A percentile compares a stretch with the other conserved stretches of the same genome.
Evolutionary conservation across 2,329 filamentous ascomycete genomes (phyloP).

Genomic region (Trichoderma koningiopsis): DNA sequence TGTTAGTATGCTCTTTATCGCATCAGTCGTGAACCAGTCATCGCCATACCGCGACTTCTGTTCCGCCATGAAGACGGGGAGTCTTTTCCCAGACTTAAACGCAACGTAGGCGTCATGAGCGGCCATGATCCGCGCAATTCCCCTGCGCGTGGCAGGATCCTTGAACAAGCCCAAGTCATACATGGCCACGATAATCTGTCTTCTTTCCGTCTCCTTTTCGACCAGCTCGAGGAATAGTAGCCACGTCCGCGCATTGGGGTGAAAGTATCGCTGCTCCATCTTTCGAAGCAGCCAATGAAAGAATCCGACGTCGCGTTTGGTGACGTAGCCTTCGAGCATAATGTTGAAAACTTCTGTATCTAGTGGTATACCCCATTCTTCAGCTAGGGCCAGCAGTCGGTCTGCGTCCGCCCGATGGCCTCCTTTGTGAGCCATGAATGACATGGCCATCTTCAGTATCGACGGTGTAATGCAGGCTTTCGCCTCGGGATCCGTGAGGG

Average conservation of each 20-base stretch:
- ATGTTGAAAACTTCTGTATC: conserved; percentile 53
- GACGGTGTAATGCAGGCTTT: conserved; percentile 41
- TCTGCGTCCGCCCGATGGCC: conserved; percentile 41
- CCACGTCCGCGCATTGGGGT: conserved; percentile 52
- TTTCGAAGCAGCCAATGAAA: conserved; percentile 45
- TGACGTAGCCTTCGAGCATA: conserved; percentile 46
- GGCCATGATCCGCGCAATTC: conserved; percentile 48
- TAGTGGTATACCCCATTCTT: conserved; percentile 43
- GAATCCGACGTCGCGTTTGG: conserved; percentile 43
- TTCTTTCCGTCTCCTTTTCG: conserved; percentile 58
- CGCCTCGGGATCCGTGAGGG: conserved; percentile 43
- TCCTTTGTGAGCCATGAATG: conserved; percentile 43
- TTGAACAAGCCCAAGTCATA: conserved; percentile 47
- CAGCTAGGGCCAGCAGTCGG: conserved; percentile 43
- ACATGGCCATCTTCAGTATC: conserved; percentile 49
- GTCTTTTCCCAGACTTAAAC: conserved; percentile 39
- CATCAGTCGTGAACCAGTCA: conserved; percentile 46
- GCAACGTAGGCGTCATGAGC: conserved; percentile 47
- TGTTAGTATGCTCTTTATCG: conserved; percentile 45
- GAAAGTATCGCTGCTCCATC: conserved; percentile 45
- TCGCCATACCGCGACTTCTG: conserved; percentile 49
- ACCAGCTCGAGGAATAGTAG: conserved; percentile 54
- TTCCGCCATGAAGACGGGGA: conserved; percentile 43
- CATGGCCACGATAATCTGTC: conserved; percentile 52
- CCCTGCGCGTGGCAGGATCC: conserved; percentile 39